Percentiles rank a stretch among this genome's conserved stretches.
These are phyloP conservation scores for Fomitopsis pinicola DNA, from an alignment of 1,284 basidiomycete genomes.

Conservation along the genomic window DNA sequence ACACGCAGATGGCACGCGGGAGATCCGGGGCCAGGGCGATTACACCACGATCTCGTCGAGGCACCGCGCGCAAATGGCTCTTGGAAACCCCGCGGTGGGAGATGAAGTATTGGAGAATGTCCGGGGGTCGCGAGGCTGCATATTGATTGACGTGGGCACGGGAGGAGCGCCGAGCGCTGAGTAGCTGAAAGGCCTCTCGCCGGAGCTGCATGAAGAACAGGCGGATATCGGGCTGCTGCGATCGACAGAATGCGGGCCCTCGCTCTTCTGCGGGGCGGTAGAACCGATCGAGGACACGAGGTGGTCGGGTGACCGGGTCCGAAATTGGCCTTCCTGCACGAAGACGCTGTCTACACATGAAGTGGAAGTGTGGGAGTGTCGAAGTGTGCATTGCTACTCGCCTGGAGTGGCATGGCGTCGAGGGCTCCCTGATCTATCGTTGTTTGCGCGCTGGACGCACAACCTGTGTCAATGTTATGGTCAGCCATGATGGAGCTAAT, in stretches of 20 bases:
- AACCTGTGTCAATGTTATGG: no score
- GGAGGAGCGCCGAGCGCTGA: neutral
- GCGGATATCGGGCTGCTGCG: neutral
- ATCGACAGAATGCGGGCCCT: neutral
- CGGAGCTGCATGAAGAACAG: neutral
- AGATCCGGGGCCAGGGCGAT: neutral
- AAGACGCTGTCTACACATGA: neutral
- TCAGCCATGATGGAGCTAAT: no score
- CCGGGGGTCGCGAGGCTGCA: neutral
- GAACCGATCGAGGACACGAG: neutral
- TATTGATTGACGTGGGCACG: neutral
- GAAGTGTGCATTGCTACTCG: neutral
- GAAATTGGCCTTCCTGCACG: neutral
- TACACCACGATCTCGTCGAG: neutral
- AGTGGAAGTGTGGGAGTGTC: neutral
- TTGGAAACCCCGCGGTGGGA: neutral
- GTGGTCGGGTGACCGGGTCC: neutral
- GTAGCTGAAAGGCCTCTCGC: conserved; percentile 1
- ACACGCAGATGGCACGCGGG: neutral
- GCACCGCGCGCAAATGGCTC: neutral
- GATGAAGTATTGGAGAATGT: neutral
- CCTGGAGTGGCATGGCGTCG: neutral
- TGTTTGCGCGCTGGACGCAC: no score
- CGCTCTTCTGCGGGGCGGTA: neutral
- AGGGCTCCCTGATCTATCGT: neutral